Percentiles rank a stretch among this genome's conserved stretches.
Evolutionary conservation across 768 basidiomycete species (phyloP).

Genomic region (Paxillus ammoniavirescens): DNA sequence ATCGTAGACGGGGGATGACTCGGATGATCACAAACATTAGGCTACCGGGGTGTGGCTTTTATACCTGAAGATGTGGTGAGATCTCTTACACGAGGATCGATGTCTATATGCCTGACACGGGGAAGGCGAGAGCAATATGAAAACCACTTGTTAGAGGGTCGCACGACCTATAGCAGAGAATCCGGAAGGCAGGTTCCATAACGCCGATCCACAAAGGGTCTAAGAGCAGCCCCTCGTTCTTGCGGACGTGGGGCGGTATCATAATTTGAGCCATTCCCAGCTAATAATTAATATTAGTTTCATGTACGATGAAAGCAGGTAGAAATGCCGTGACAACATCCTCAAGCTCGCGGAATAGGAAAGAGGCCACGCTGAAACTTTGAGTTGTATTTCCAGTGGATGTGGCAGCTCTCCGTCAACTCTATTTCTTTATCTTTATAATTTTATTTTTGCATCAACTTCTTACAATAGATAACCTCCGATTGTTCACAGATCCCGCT

Average conservation of each 20-base stretch:
- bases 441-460: slow-evolving; percentile 15
- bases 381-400: neutral
- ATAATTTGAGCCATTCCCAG: slow-evolving; percentile 22
- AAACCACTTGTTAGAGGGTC: slow-evolving; percentile 27
- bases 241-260: slow-evolving; percentile 4
- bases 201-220: slow-evolving; percentile 27
- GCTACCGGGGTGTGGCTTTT: slow-evolving; percentile 20
- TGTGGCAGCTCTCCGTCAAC: slow-evolving; percentile 8
- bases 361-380: no score
- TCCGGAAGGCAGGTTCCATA: slow-evolving; percentile 25
- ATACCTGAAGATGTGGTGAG: slow-evolving; percentile 24
- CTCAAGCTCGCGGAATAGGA: no score
- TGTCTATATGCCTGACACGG: slow-evolving; percentile 22
- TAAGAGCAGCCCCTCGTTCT: slow-evolving; percentile 6
- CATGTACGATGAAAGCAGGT: no score
- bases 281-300: neutral
- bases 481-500: no score
- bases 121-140: slow-evolving; percentile 23
- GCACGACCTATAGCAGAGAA: slow-evolving; percentile 27
- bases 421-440: slow-evolving; percentile 14
- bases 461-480: neutral
- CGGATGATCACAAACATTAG: neutral
- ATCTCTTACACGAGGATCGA: slow-evolving; percentile 31
- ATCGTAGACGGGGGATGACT: slow-evolving; percentile 26
- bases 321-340: no score